Evolutionary conservation across 2,329 filamentous ascomycete species (phyloP).

Genomic region (Alternaria sp.): DNA sequence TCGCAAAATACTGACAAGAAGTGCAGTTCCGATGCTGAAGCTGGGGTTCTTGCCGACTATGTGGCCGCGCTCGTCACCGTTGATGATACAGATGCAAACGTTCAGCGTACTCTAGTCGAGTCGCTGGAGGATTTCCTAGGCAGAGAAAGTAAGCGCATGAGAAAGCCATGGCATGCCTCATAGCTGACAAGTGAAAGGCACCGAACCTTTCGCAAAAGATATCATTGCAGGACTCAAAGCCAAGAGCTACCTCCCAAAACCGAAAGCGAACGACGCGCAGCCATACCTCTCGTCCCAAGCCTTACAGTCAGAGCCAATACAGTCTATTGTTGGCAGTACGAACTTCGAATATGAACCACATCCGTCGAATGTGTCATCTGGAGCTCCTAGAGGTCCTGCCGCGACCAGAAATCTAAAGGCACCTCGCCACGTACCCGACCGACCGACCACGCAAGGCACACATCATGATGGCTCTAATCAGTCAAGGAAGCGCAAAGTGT

Average conservation of each 20-base stretch:
- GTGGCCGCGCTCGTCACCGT: conserved; percentile 79
- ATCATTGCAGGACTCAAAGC: conserved; percentile 72
- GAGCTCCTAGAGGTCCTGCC: conserved; percentile 37
- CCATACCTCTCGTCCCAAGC: neutral
- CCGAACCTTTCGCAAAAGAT: conserved; percentile 72
- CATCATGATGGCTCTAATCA: conserved; percentile 30
- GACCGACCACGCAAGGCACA: conserved; percentile 17
- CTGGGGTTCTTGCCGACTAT: conserved; percentile 84
- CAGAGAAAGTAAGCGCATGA: conserved; percentile 61
- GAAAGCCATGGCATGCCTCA: neutral
- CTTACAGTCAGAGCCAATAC: conserved; percentile 32
- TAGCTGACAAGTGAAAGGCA: conserved; percentile 55
- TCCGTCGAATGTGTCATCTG: conserved; percentile 27
- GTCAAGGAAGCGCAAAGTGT: conserved; percentile 65
- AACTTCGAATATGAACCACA: conserved; percentile 31
- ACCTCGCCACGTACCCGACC: conserved; percentile 23
- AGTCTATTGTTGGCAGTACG: conserved; percentile 33
- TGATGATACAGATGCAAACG: conserved; percentile 66
- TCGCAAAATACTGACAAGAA: conserved; percentile 12
- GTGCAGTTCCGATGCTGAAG: conserved; percentile 77
- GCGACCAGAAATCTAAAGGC: conserved; percentile 18
- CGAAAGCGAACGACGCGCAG: conserved; percentile 18
- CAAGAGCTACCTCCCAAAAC: conserved; percentile 53
- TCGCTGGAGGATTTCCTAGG: conserved; percentile 79
- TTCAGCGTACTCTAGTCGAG: conserved; percentile 73